Evolutionary conservation across 345 rosid species (phyloP), one percentile per base, ranked within the genome.

Genomic region (Triadica sebifera): DNA sequence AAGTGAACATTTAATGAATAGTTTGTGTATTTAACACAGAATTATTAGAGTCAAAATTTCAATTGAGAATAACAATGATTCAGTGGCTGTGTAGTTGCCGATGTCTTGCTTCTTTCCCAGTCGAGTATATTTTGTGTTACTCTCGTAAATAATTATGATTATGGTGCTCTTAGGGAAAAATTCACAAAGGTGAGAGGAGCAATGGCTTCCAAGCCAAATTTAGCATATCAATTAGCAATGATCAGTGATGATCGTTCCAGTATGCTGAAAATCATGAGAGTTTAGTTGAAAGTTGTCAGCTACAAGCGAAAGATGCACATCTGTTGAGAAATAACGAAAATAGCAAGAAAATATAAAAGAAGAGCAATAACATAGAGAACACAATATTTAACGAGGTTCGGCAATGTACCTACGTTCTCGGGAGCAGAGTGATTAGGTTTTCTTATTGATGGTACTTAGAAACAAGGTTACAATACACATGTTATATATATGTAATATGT

Each of bases 121-220:
- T 56, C 19, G 51, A n/a, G 13, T n/a, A n/a, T n/a, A n/a, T 24
- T 46, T 70, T 25, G 20, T 41, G 20, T 55, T 52, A 5, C 29
- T 53, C 10, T 20, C 29, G 34, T 29, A 72, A n/a, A 61, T 72
- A 67, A 22, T 37, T 50, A 72, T 19, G n/a, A n/a, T n/a, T n/a
- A n/a, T 8, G 25, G n/a, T 61, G 58, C 69, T 39, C 20, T 53
- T 7, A 39, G 7, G 3, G 8, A 25, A 12, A 15, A 1, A 13
- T 15, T 13, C 17, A 62, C 10, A 62, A 11, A 3, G 16, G 2
- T 25, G 7, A 25, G 41, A 60, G 19, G 41, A 4, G 65, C 41
- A 34, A 25, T 24, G 13, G 41, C 19, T 15, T 37, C 39, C 64
- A 4, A 59, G 64, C 39, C 64, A 22, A n/a, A n/a, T 20, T 57